Evolutionary conservation across 257 asterid genomes (phyloP).

Genomic region (Oldenlandia corymbosa): DNA sequence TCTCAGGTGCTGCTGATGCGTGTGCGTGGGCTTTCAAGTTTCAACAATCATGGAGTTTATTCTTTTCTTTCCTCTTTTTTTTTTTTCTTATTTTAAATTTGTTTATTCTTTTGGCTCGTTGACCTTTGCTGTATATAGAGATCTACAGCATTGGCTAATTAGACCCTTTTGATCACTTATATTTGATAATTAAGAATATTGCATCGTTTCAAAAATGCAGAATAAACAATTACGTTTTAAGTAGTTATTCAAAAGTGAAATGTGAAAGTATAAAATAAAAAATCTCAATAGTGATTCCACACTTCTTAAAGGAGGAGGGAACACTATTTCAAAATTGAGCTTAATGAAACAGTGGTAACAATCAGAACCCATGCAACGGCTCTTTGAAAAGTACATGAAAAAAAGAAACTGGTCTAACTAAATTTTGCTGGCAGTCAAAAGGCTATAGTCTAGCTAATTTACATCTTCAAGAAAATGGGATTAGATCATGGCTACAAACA

Average conservation of each 20-base stretch:
- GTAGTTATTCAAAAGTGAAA: too few species aligned
- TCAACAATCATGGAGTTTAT: conserved; percentile 13
- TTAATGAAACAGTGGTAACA: too few species aligned
- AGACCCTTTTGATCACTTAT: too few species aligned
- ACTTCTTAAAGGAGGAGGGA: too few species aligned
- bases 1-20: not conserved
- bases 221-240: too few species aligned
- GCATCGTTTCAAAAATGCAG: too few species aligned
- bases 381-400: not conserved
- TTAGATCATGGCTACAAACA: not conserved
- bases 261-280: too few species aligned
- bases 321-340: not conserved
- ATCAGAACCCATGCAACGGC: conserved; percentile 5
- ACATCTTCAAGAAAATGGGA: not conserved
- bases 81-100: not conserved
- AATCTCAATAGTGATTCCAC: too few species aligned
- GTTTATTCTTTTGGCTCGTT: too few species aligned
- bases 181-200: too few species aligned
- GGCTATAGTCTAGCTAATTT: not conserved
- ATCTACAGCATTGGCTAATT: too few species aligned
- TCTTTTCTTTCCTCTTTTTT: not conserved
- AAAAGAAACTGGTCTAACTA: not conserved
- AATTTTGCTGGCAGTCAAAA: conserved; percentile 2
- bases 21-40: conserved; percentile 6
- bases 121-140: too few species aligned